Base-by-base conservation (phyloP, 495 filamentous ascomycete genomes). In the Tuber umbilicatum region DNA sequence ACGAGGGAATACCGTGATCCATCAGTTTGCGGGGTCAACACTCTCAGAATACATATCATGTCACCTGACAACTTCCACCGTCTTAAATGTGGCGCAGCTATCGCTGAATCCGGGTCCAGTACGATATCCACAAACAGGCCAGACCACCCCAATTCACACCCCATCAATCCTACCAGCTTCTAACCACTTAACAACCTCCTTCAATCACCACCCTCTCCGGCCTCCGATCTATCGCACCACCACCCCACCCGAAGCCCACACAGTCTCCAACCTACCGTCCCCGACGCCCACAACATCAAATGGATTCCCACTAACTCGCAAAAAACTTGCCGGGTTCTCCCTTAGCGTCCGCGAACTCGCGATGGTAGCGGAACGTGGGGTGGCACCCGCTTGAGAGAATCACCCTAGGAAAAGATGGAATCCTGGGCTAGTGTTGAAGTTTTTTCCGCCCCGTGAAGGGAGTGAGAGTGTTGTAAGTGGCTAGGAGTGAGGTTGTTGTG, bases 231-330 rank as follows among this genome's bases (percentile, higher is more conserved):
- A n/a, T n/a, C n/a, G n/a, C n/a, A n/a, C n/a, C n/a, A n/a, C n/a
- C n/a, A n/a, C n/a, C n/a, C n/a, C n/a, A n/a, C 80, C 80, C 68
- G n/a, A n/a, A 82, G 55, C 17, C 74, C 70, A 73, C 77, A n/a
- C 79, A 27, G 90, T 87, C 76, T 87, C 85, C 84, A 94, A 81
- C 12, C 90, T 87, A 4, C 84, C 83, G 10, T 81, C 80, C 71
- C 83, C 83, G 16, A 87, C 86, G 5, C 89, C 90, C 70, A 89
- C 87, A n/a, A 93, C 84, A 81, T 96, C 93, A 82, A 96, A 96
- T 10, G 93, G 90, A 81, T 95, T 97, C 10, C 88, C 87, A 77
- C 88, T 92, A 31, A 95, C 86, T 12, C 95, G 83, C 90, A 94
- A 5, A 94, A 5, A 94, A 0, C 78, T 81, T 83, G 85, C 84